Evolutionary conservation across 106 monocot species (phyloP), one percentile per base, ranked within the genome.

Genomic region (Iris macrosiphon): DNA sequence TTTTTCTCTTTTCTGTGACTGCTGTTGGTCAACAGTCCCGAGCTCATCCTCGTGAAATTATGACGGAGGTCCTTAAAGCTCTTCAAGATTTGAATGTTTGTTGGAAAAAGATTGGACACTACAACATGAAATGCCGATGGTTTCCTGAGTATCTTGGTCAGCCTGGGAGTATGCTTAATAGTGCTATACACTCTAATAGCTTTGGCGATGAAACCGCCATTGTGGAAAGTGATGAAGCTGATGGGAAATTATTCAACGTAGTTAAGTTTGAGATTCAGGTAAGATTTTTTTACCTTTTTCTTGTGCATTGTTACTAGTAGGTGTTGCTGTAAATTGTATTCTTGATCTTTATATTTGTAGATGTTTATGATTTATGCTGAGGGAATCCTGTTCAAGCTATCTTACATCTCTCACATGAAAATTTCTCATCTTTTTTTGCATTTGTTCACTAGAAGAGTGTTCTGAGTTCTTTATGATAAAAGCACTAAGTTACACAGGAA

Each of bases 191-290:
- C 52, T 9, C 61, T 52, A 67, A 63, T 55, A 46, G 63, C 48
- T 89, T 85, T 60, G 37, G 63, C 38, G 73, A 85, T 65, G 84
- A 89, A 56, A 74, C 81, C 42, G 43, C 59, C 22, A 79, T 89
- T 30, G 69, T 80, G 38, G 82, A 79, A 66, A 79, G 64, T 43
- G 82, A 74, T 60, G 55, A 64, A 61, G 45, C 55, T 7, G 16
- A 51, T 20, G 65, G 45, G 30, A 70, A 46, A 25, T 55, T 59
- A 31, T 50, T 68, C 32, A 79, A 64, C 45, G 61, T 60, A 15
- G 76, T 95, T n/a, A 95, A 95, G 76, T 95, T 95, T 77, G 89
- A 95, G 83, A 61, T 95, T 68, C 95, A 95, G 95, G 95, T 95
- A 70, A 21, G 35, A 12, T 55, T 27, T 31, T 19, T 22, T 24